Conservation (phyloP, 1,284 basidiomycete genomes). For the Grifola frondosa region DNA sequence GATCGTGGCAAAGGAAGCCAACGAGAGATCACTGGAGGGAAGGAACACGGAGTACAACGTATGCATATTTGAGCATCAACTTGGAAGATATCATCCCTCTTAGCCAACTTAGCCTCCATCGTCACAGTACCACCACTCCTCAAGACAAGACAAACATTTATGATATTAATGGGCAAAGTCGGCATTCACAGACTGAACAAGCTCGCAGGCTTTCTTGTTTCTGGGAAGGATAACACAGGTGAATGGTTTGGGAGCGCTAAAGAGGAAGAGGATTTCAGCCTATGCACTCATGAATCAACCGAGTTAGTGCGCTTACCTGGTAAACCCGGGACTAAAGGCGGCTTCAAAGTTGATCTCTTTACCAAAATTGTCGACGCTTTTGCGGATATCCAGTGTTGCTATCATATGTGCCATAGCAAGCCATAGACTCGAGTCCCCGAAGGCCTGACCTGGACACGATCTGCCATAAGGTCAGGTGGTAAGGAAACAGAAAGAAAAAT, state of each 20-base stretch:
- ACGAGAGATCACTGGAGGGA: no score
- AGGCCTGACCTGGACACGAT: slow-evolving; percentile 43
- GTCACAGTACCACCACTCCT: no score
- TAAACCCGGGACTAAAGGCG: slow-evolving; percentile 37
- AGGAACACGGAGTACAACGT: no score
- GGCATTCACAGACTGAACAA: no score
- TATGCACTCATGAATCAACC: slow-evolving; percentile 9
- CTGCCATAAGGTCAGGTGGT: slow-evolving; percentile 20
- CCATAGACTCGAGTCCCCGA: slow-evolving; percentile 45
- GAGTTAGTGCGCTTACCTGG: slow-evolving; percentile 35
- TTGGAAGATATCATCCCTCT: no score
- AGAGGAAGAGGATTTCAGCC: no score
- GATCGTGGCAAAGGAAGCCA: no score
- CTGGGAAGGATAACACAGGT: background rate
- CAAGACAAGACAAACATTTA: no score
- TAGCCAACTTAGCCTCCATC: no score
- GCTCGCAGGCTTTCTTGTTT: background rate
- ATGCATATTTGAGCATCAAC: no score
- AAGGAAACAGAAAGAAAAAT: no score
- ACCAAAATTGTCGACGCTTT: slow-evolving; percentile 38
- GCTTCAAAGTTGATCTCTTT: slow-evolving; percentile 34
- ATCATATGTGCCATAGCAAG: slow-evolving; percentile 43
- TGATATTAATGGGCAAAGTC: no score
- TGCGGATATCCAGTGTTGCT: slow-evolving; percentile 39
- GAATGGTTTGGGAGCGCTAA: background rate